Conservation (phyloP, 1,284 basidiomycete species). For the Tilletia setariae region DNA sequence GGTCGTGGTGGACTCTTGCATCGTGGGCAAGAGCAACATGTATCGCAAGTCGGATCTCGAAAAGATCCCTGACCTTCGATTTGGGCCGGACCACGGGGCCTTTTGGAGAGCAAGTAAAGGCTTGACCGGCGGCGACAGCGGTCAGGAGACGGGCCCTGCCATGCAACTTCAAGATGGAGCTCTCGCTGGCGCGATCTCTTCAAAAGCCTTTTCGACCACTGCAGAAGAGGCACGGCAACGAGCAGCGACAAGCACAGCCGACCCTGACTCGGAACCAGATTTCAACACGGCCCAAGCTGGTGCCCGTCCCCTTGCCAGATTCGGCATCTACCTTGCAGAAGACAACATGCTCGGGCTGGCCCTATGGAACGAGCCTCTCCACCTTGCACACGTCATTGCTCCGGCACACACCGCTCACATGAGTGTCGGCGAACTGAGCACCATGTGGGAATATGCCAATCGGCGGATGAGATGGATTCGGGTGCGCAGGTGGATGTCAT, state of each 20-base stretch:
- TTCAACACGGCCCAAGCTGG: slow-evolving; percentile 19
- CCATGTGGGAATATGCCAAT: slow-evolving; percentile 43
- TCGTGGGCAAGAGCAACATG: slow-evolving; percentile 93
- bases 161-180: slow-evolving; percentile 26
- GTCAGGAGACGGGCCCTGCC: not conserved
- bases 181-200: slow-evolving; percentile 17
- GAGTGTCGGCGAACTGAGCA: slow-evolving; percentile 48
- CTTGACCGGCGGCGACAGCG: slow-evolving; percentile 25
- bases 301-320: slow-evolving; percentile 46
- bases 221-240: not conserved
- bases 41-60: slow-evolving; percentile 86
- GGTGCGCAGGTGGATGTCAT: slow-evolving; percentile 50
- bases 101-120: not conserved
- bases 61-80: slow-evolving; percentile 52
- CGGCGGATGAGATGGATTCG: slow-evolving; percentile 54
- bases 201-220: slow-evolving; percentile 17
- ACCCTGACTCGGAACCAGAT: slow-evolving; percentile 27
- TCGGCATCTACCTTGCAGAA: slow-evolving; percentile 52
- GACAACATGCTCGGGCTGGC: slow-evolving; percentile 53
- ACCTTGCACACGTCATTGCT: slow-evolving; percentile 39
- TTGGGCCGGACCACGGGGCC: slow-evolving; percentile 39
- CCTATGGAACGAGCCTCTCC: slow-evolving; percentile 42
- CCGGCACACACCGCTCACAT: slow-evolving; percentile 45
- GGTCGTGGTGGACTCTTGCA: slow-evolving; percentile 83
- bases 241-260: slow-evolving; percentile 10